phyloP scores from a whole-genome alignment of 768 basidiomycete species.

The Calocybe indica region DNA sequence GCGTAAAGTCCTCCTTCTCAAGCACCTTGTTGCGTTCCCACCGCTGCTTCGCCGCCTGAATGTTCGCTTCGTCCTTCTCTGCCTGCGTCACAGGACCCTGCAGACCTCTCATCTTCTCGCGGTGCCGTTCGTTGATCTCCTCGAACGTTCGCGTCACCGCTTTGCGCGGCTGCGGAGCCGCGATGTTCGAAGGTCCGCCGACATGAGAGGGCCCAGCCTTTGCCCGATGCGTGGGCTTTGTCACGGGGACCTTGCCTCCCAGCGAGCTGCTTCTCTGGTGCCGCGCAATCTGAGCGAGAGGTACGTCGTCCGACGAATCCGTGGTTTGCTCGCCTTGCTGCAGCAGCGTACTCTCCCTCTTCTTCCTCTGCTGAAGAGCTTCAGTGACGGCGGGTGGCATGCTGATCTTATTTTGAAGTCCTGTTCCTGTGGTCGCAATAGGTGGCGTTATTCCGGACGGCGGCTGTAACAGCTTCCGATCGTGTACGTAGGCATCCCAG shows the following conservation, averaged over 20 bases:
- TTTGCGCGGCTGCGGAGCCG: constrained; percentile 44
- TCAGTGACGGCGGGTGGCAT: constrained; percentile 71
- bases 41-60: constrained; percentile 68
- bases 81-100: constrained; percentile 83
- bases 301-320: constrained; percentile 44
- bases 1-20: constrained; percentile 71
- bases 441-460: constrained; percentile 78
- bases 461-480: constrained; percentile 80
- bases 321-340: constrained; percentile 35
- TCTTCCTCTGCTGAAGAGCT: constrained; percentile 65
- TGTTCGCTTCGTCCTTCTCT: constrained; percentile 68
- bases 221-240: constrained; percentile 41
- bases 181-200: constrained; percentile 17
- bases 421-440: constrained; percentile 52
- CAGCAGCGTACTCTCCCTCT: constrained; percentile 57
- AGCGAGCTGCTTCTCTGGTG: constrained; percentile 21
- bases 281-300: constrained; percentile 28
- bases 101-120: constrained; percentile 75
- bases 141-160: constrained; percentile 75
- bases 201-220: no score
- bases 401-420: constrained; percentile 38
- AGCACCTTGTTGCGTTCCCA: constrained; percentile 76
- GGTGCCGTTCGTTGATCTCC: constrained; percentile 80
- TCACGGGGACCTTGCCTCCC: constrained; percentile 30
- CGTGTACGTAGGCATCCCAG: constrained; percentile 84